Evolutionary conservation across 2,329 filamentous ascomycete genomes (phyloP), one percentile per base, ranked within the genome.

Genomic region (Chaetomiaceae sp.): DNA sequence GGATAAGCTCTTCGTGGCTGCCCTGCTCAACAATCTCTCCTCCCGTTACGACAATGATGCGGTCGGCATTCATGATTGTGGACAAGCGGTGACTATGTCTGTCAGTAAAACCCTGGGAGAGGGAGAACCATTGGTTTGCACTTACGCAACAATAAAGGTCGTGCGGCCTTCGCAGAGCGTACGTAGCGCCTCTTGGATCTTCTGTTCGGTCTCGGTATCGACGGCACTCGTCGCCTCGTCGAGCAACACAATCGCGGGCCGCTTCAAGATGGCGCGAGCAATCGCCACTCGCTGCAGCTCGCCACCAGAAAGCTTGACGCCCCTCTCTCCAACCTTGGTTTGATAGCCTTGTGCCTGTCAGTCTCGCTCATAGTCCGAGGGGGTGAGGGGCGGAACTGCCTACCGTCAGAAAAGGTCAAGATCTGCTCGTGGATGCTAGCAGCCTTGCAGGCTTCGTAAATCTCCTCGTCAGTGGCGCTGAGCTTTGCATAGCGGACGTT

Each of bases 181-280:
- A 51, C 70, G 70, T 47, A 86, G 75, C 0, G 82, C 83, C 27
- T 77, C 71, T 58, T 86, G 83, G 40, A 86, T 86, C 57, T 81
- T 78, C 49, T 81, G 78, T 64, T 86, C 83, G 1, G 82, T 86
- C 30, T 83, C 79, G 0, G 83, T 84, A 54, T 89, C 83, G 51
- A 92, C 83, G 6, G 87, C 83, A 33, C 85, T 89, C 4, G 89
- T 90, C 1, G 87, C 84, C 66, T 91, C 87, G 57, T 92, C 87
- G 1, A 92, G 75, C 34, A 92, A 75, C 9, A 92, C 81, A 53
- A 91, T 83, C 50, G 87, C 82, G 0, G 87, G 86, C 52, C 79
- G 77, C 66, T 88, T 87, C 57, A 91, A 71, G 42, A 92, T 77
- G 1, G 87, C 85, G 21, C 87, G 79, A 7, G 83, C 83, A 62